A percentile compares a stretch with the other conserved stretches of the same genome.
phyloP scores from a whole-genome alignment of 1,139 yeast species.

The Nematodospora anomalae region DNA sequence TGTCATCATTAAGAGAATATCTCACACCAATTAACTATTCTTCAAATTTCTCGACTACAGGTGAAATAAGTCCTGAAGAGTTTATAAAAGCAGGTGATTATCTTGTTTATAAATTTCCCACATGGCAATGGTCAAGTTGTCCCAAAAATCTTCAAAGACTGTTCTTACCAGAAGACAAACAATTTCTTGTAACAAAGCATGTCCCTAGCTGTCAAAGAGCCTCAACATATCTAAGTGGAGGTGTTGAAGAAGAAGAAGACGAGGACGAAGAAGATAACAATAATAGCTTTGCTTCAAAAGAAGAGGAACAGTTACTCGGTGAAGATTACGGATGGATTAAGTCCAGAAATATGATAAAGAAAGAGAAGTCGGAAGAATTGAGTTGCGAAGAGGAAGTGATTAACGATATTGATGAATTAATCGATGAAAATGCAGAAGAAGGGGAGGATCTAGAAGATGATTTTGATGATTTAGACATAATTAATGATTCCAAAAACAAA shows the following conservation, averaged over 20 bases:
- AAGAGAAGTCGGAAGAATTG: conserved; percentile 7
- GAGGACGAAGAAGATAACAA: conserved; percentile 42
- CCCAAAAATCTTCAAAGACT: conserved; percentile 61
- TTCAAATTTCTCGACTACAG: conserved; percentile 80
- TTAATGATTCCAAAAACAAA: conserved; percentile 23
- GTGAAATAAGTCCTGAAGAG: conserved; percentile 93
- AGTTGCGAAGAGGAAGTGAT: conserved; percentile 13
- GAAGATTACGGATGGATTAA: conserved; percentile 10
- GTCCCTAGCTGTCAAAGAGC: conserved; percentile 87
- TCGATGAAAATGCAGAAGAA: conserved; percentile 38
- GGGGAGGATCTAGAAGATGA: conserved; percentile 33
- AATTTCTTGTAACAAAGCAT: conserved; percentile 80
- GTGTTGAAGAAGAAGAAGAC: conserved; percentile 33
- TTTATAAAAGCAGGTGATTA: conserved; percentile 93
- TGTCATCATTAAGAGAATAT: conserved; percentile 86
- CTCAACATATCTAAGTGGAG: conserved; percentile 49
- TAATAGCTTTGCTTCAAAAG: conserved; percentile 27
- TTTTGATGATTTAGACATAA: conserved; percentile 34
- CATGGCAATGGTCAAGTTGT: conserved; percentile 91
- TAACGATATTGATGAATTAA: conserved; percentile 41
- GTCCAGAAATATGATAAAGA: conserved; percentile 9
- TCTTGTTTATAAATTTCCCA: conserved; percentile 86
- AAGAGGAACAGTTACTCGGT: conserved; percentile 16
- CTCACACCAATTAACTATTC: conserved; percentile 84
- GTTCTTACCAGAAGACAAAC: conserved; percentile 84